Evolutionary conservation across 345 rosid genomes (phyloP).

Genomic region (Euclidium syriacum): DNA sequence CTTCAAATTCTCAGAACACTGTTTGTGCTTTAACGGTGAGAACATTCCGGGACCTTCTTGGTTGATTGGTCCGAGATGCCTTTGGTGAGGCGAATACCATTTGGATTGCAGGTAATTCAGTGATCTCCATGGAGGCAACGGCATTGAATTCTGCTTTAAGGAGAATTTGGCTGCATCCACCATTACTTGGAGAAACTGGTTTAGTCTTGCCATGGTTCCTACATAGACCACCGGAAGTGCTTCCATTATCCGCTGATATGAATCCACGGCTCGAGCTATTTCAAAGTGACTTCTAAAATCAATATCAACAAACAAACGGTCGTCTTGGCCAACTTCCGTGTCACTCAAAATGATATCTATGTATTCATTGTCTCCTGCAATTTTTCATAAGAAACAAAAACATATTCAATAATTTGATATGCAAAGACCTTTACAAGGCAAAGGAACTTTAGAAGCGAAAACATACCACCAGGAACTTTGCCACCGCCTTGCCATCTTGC

Average conservation of each 20-base stretch:
- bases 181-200: slow-evolving; percentile 80
- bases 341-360: slow-evolving; percentile 58
- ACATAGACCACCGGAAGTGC: slow-evolving; percentile 73
- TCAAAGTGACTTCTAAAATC: slow-evolving; percentile 93
- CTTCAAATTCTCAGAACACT: slow-evolving; percentile 62
- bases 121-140: slow-evolving; percentile 97
- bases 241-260: slow-evolving; percentile 67
- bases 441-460: background rate
- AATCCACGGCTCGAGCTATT: slow-evolving; percentile 89
- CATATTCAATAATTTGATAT: background rate
- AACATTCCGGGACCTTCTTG: slow-evolving; percentile 21
- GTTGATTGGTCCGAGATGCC: slow-evolving; percentile 42
- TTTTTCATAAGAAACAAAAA: background rate
- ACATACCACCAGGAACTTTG: slow-evolving; percentile 93
- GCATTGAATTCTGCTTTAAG: slow-evolving; percentile 91
- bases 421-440: background rate
- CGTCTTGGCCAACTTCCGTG: slow-evolving; percentile 41
- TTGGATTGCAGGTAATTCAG: slow-evolving; percentile 75
- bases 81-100: slow-evolving; percentile 68
- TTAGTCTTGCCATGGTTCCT: slow-evolving; percentile 57
- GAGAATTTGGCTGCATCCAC: slow-evolving; percentile 79
- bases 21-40: slow-evolving; percentile 37
- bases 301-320: slow-evolving; percentile 72
- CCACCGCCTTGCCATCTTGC: slow-evolving; percentile 76
- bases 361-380: slow-evolving; percentile 85